A percentile compares a stretch with the other conserved stretches of the same genome.
Conservation (phyloP, 306 rosid genomes). For the Hylodesmum podocarpum region DNA sequence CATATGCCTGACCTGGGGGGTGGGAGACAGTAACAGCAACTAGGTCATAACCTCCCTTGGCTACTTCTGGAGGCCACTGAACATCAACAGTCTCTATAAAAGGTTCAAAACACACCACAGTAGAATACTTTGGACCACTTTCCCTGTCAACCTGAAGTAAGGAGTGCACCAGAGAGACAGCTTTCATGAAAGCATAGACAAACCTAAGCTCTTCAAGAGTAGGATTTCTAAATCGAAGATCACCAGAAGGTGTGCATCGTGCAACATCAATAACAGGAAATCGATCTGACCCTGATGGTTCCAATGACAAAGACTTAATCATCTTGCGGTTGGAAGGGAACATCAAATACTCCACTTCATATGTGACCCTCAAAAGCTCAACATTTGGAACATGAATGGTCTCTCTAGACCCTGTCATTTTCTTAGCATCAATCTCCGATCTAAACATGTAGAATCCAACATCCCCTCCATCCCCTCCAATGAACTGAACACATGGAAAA, state of each 20-base stretch:
- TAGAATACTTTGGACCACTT: conserved; percentile 56
- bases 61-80: conserved; percentile 50
- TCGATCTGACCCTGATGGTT: conserved; percentile 41
- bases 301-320: conserved; percentile 50
- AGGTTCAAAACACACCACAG: conserved; percentile 46
- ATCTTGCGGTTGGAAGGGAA: conserved; percentile 60
- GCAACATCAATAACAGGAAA: conserved; percentile 72
- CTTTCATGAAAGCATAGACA: conserved; percentile 67
- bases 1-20: conserved; percentile 36
- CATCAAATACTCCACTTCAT: conserved; percentile 57
- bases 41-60: conserved; percentile 38
- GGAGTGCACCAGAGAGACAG: conserved; percentile 59
- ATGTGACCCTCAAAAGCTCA: conserved; percentile 69
- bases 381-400: conserved; percentile 51
- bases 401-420: conserved; percentile 71
- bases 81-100: conserved; percentile 73
- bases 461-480: conserved; percentile 83
- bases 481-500: conserved; percentile 59
- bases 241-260: conserved; percentile 46
- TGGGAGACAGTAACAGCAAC: conserved; percentile 38
- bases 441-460: conserved; percentile 59
- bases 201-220: conserved; percentile 61
- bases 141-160: conserved; percentile 59
- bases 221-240: conserved; percentile 56
- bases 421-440: conserved; percentile 61